Conservation (phyloP, 768 basidiomycete genomes). For the Termitomyces sp. region DNA sequence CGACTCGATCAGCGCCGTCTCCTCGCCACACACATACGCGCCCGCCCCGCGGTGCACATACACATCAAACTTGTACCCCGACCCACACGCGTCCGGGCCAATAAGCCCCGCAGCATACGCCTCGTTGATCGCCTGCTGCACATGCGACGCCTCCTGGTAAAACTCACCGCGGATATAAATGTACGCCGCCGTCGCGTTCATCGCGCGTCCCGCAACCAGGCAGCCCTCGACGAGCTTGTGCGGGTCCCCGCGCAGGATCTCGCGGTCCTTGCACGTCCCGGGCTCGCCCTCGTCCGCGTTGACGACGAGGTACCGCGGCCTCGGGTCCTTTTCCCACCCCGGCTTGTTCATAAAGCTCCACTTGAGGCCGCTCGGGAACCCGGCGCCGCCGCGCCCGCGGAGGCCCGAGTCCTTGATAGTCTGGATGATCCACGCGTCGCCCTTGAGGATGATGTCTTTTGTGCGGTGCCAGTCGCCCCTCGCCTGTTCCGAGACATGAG, state of each 20-base stretch:
- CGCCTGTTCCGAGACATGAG: constrained; percentile 19
- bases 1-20: constrained; percentile 96
- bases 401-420: constrained; percentile 94
- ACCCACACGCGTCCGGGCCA: constrained; percentile 88
- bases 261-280: constrained; percentile 98
- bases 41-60: constrained; percentile 98
- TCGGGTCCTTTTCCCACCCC: constrained; percentile 92
- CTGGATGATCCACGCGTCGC: constrained; percentile 96
- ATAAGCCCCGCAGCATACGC: constrained; percentile 87
- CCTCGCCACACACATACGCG: constrained; percentile 98
- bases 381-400: constrained; percentile 93
- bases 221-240: constrained; percentile 99
- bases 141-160: constrained; percentile 88
- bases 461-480: constrained; percentile 98
- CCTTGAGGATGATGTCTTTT: constrained; percentile 93
- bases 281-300: constrained; percentile 99
- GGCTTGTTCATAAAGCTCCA: constrained; percentile 99
- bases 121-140: constrained; percentile 93
- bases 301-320: constrained; percentile 95
- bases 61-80: constrained; percentile 94
- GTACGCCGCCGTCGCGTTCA: constrained; percentile 99
- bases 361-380: constrained; percentile 94
- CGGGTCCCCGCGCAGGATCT: constrained; percentile 96
- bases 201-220: constrained; percentile 90
- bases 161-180: constrained; percentile 99